Conservation (phyloP, 495 filamentous ascomycete species). For the Aspergillus sparsus region DNA sequence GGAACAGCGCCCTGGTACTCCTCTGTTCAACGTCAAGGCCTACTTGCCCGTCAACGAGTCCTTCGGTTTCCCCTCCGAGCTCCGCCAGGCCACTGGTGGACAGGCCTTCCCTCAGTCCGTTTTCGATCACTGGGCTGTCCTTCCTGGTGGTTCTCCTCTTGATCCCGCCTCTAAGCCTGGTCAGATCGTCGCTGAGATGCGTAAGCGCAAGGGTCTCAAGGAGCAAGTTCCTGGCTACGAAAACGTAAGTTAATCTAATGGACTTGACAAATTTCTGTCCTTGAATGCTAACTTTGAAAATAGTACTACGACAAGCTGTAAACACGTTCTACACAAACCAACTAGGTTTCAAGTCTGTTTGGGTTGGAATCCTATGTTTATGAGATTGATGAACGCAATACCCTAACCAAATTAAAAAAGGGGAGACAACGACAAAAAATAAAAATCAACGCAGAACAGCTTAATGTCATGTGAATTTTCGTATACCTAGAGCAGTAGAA, state of each 20-base stretch:
- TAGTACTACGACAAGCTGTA: constrained; percentile 99
- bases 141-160: constrained; percentile 91
- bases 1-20: constrained; percentile 97
- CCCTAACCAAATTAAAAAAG: constrained; percentile 43
- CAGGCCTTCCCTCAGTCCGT: constrained; percentile 99
- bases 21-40: constrained; percentile 99
- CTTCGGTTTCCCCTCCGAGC: constrained; percentile 98
- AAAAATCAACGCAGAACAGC: constrained; percentile 28
- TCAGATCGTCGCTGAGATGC: constrained; percentile 80
- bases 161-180: constrained; percentile 85
- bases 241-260: constrained; percentile 70
- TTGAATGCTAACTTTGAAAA: constrained; percentile 52
- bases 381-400: constrained; percentile 56
- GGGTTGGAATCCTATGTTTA: constrained; percentile 46
- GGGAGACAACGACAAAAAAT: constrained; percentile 21
- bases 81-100: constrained; percentile 87
- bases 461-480: constrained; percentile 34
- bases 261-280: neutral
- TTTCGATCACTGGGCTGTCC: constrained; percentile 96
- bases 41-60: constrained; percentile 99
- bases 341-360: constrained; percentile 37
- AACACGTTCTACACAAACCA: constrained; percentile 43
- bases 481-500: constrained; percentile 37
- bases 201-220: constrained; percentile 99
- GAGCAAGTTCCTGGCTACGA: constrained; percentile 82